Base-by-base conservation (phyloP, 2,329 filamentous ascomycete species). In the Calcarisporium arbuscula region DNA sequence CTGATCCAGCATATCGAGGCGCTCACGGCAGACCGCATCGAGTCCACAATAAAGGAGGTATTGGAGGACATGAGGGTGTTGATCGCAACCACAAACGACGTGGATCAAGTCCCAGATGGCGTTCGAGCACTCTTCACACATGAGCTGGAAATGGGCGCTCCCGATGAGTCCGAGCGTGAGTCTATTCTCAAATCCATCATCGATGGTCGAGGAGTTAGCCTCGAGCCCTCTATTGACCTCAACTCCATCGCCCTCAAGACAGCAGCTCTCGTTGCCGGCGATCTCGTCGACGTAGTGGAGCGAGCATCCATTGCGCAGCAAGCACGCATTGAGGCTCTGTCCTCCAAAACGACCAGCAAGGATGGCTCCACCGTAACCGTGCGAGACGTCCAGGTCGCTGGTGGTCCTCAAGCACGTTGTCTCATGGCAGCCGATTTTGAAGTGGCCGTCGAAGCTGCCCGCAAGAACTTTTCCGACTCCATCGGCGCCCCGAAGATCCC, bases 401-500 rank as follows among this genome's bases (percentile, higher is more conserved):
- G 92, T 19, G 92, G 92, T 0, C 74, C 85, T 26, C 73, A 81
- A 8, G 84, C 85, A 5, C 80, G 80, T 19, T 85, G 84, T 34
- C 70, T 98, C 9, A 89, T 80, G 1, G 85, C 85, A 46, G 68
- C 73, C 3, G 92, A 98, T 58, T 90, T 96, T 45, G 88, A 95
- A 35, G 65, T 81, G n/a, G 92, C 92, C 0, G 90, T 98, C 4
- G 90, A 96, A 40, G 87, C 89, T 6, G 92, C 92, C 2, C 80
- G 92, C 35, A 95, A 95, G 71, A 96, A 95, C 61, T 98, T 98
- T 56, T 90, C 92, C 6, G 92, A 96, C 57, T 83, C 90, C 0
- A 98, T 98, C 44, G 92, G 92, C 17, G 92, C 92, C 5, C 92
- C 92, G 3, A 96, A 96, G 71, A 96, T 96, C 42, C 92, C 90